Evolutionary conservation across 495 filamentous ascomycete genomes (phyloP).

Genomic region (Daldinia concentrica): DNA sequence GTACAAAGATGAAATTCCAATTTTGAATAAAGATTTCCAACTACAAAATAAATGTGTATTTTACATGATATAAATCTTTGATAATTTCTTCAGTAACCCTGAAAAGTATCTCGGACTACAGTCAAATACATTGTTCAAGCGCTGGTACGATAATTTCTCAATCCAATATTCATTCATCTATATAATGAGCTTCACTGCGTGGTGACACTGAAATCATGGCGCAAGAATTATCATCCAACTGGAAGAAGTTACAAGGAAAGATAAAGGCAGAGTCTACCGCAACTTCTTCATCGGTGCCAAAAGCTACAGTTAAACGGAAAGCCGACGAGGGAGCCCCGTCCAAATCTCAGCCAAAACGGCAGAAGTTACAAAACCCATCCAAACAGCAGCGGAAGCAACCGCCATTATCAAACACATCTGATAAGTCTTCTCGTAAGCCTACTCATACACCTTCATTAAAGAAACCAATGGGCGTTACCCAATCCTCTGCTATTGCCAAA

Average conservation of each 20-base stretch:
- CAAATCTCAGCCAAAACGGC: constrained; percentile 37
- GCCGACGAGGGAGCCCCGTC: constrained; percentile 30
- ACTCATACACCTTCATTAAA: constrained; percentile 4
- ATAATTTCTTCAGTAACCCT: neutral
- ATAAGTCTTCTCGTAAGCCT: constrained; percentile 43
- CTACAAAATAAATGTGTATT: neutral
- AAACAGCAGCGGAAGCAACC: constrained; percentile 7
- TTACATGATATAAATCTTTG: neutral
- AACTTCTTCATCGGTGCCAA: constrained; percentile 31
- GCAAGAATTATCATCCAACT: constrained; percentile 67
- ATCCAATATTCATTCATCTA: constrained; percentile 1
- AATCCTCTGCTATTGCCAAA: constrained; percentile 48
- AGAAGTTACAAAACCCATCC: constrained; percentile 18
- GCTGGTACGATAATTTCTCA: neutral
- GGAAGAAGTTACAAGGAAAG: constrained; percentile 76
- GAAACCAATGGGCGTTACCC: constrained; percentile 49
- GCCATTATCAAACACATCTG: constrained; percentile 45
- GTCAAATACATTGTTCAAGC: neutral
- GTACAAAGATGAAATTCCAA: neutral
- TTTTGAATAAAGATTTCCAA: no score
- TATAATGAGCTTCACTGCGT: neutral
- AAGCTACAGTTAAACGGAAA: constrained; percentile 42
- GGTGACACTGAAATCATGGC: constrained; percentile 42
- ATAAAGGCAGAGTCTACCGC: constrained; percentile 64
- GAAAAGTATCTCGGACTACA: neutral